Evolutionary conservation across 169 alveolate species (phyloP).

Genomic region (Theileria equi): DNA sequence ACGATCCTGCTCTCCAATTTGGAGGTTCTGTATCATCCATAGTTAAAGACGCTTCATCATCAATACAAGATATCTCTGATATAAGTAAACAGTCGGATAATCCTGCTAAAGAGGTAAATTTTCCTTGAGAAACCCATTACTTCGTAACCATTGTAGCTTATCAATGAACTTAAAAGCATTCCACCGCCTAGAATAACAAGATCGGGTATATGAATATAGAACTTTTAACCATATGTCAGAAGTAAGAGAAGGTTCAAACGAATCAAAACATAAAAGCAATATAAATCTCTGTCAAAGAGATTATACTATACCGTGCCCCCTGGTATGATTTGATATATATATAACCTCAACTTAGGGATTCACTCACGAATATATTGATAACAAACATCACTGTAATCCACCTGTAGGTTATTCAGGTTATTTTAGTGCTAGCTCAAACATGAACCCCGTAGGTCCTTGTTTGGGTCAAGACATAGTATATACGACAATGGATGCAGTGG

Average conservation of each 20-base stretch:
- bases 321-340: conserved; percentile 38
- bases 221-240: background rate
- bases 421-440: background rate
- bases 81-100: background rate
- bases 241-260: conserved; percentile 6
- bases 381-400: conserved; percentile 26
- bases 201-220: background rate
- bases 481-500: conserved; percentile 59
- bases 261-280: conserved; percentile 56
- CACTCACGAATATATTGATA: conserved; percentile 9
- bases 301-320: conserved; percentile 71
- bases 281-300: conserved; percentile 70
- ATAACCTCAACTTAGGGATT: conserved; percentile 22
- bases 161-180: conserved; percentile 4
- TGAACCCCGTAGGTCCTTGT: conserved; percentile 66
- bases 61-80: conserved; percentile 1
- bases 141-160: background rate
- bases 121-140: background rate
- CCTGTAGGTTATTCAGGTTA: conserved; percentile 54
- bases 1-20: conserved; percentile 10
- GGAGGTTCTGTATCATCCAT: conserved; percentile 14
- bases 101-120: conserved; percentile 10
- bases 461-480: conserved; percentile 67
- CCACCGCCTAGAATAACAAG: conserved; percentile 13
- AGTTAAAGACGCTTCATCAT: background rate